These are phyloP conservation scores for Rubia peregrina DNA, from an alignment of 305 asterid genomes.

Conservation along the genomic window DNA sequence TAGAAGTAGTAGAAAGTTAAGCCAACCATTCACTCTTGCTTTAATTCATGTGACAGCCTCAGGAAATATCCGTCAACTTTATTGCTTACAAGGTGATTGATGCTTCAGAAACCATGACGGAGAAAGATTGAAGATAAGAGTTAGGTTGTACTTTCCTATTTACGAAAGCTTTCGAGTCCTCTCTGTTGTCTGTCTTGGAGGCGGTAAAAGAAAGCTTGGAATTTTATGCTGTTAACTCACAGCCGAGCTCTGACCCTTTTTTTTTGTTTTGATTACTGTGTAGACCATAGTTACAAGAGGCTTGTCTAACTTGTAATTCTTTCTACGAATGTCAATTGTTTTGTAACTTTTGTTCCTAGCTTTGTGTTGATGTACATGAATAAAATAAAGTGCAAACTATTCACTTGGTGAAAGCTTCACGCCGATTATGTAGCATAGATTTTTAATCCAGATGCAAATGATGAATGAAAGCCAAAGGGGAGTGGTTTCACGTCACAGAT, in stretches of 20 bases:
- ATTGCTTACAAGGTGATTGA: conserved; percentile 73
- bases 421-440: background rate
- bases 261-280: conserved; percentile 20
- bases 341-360: conserved; percentile 5
- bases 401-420: background rate
- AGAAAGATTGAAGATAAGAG: conserved; percentile 14
- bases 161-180: conserved; percentile 24
- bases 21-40: conserved; percentile 15
- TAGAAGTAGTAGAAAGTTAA: background rate
- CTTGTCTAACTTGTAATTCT: conserved; percentile 26
- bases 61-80: conserved; percentile 86
- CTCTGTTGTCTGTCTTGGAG: conserved; percentile 19
- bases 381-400: conserved; percentile 12
- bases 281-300: conserved; percentile 28
- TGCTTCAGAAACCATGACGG: conserved; percentile 16
- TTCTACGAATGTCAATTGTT: conserved; percentile 13
- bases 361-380: conserved; percentile 10
- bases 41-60: conserved; percentile 56
- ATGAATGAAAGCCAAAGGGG: background rate
- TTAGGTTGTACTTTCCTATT: conserved; percentile 17
- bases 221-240: conserved; percentile 27
- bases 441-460: background rate
- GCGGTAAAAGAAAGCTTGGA: conserved; percentile 33
- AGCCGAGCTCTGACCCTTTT: conserved; percentile 15
- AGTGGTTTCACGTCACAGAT: background rate